A percentile compares a stretch with the other conserved stretches of the same genome.
These are phyloP conservation scores for Lumnitzera littorea DNA, from an alignment of 345 rosid species.

Conservation along the genomic window DNA sequence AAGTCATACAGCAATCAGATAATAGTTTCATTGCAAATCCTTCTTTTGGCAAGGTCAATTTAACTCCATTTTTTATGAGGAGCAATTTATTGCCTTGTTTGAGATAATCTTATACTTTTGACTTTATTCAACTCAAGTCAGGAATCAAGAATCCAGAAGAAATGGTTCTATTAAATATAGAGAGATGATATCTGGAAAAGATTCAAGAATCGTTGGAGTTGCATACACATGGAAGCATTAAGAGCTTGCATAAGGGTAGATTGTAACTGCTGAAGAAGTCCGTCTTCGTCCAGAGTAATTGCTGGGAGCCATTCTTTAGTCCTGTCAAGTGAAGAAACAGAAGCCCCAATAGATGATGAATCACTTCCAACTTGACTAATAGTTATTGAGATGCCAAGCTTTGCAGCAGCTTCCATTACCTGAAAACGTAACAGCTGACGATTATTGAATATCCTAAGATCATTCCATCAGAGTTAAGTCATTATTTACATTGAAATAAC, in stretches of 20 bases:
- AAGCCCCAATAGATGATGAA: constrained; percentile 31
- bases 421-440: constrained; percentile 16
- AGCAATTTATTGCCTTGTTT: too few species aligned
- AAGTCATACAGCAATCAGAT: too few species aligned
- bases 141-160: too few species aligned
- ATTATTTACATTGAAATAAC: too few species aligned
- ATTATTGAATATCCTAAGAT: neutral
- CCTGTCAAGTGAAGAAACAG: constrained; percentile 47
- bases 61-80: too few species aligned
- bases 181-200: neutral
- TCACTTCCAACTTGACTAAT: constrained; percentile 75
- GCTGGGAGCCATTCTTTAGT: constrained; percentile 76
- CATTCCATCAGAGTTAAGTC: too few species aligned
- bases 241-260: constrained; percentile 71
- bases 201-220: constrained; percentile 7
- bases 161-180: neutral
- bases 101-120: too few species aligned
- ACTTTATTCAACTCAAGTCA: too few species aligned
- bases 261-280: constrained; percentile 68
- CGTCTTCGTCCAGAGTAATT: constrained; percentile 75
- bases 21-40: too few species aligned
- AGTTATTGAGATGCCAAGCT: constrained; percentile 59
- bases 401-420: constrained; percentile 85
- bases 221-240: constrained; percentile 61
- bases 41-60: too few species aligned